Conservation (phyloP, 2,329 filamentous ascomycete species). For the Talaromyces sp. region DNA sequence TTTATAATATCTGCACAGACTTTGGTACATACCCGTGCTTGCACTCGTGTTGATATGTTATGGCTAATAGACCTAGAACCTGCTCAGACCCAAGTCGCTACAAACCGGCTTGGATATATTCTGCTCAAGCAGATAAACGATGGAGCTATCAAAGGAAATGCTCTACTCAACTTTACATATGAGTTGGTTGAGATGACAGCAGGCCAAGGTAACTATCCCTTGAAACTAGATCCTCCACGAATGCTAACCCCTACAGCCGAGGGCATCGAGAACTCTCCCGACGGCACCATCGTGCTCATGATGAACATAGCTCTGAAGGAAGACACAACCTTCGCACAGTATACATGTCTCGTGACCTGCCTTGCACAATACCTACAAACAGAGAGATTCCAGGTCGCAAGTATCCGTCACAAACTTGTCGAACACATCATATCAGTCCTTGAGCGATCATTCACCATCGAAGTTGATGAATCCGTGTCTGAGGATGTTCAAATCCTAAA, state of each 20-base stretch:
- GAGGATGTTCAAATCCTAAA: constrained; percentile 38
- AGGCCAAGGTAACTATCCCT: constrained; percentile 37
- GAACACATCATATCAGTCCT: constrained; percentile 36
- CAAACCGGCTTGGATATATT: constrained; percentile 38
- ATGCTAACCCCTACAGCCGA: constrained; percentile 28
- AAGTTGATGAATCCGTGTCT: constrained; percentile 27
- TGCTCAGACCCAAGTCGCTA: constrained; percentile 40
- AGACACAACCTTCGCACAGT: constrained; percentile 32
- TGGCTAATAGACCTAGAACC: constrained; percentile 36
- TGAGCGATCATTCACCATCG: constrained; percentile 31
- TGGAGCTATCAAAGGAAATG: constrained; percentile 33
- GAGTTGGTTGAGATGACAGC: constrained; percentile 42
- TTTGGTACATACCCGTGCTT: too few relatives aligned
- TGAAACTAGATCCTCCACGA: background rate
- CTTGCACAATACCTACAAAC: constrained; percentile 38
- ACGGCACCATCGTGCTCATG: constrained; percentile 37
- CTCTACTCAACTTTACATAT: constrained; percentile 38
- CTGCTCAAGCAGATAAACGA: constrained; percentile 38
- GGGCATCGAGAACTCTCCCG: constrained; percentile 36
- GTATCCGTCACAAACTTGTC: constrained; percentile 35
- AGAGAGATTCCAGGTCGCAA: constrained; percentile 40
- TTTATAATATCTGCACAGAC: constrained; percentile 49
- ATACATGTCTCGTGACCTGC: constrained; percentile 33
- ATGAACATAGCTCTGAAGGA: constrained; percentile 34
- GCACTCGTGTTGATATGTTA: too few relatives aligned